phyloP scores from a whole-genome alignment of 2,329 filamentous ascomycete genomes.

The Ophiostoma ulmi region DNA sequence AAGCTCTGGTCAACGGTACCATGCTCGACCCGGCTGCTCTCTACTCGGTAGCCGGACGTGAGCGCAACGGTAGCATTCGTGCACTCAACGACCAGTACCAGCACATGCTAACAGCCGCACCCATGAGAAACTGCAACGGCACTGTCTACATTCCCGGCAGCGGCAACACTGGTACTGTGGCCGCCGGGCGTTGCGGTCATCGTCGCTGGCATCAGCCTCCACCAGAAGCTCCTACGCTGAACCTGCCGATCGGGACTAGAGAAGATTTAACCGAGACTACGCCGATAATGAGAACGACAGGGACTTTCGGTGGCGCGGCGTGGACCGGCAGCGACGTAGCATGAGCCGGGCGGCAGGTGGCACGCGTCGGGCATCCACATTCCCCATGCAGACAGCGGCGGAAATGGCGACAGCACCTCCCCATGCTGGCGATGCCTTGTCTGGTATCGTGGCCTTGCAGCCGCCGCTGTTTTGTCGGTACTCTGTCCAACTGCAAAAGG shows the following conservation, averaged over 20 bases:
- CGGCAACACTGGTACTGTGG: background rate
- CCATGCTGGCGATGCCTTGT: background rate
- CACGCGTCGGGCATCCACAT: background rate
- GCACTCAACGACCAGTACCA: slow-evolving; percentile 36
- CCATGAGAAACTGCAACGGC: slow-evolving; percentile 1
- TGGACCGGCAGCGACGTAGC: background rate
- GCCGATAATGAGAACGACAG: background rate
- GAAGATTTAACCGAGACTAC: background rate
- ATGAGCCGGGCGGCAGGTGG: background rate
- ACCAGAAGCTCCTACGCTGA: background rate
- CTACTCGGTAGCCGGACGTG: slow-evolving; percentile 34
- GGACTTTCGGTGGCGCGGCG: background rate
- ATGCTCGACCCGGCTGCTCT: slow-evolving; percentile 33
- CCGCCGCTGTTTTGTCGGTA: slow-evolving; percentile 35
- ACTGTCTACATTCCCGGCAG: slow-evolving; percentile 7
- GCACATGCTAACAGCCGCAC: slow-evolving; percentile 29
- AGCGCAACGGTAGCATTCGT: slow-evolving; percentile 35
- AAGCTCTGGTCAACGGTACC: slow-evolving; percentile 34
- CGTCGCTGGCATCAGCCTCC: background rate
- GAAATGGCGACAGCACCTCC: background rate
- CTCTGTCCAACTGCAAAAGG: slow-evolving; percentile 33
- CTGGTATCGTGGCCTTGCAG: slow-evolving; percentile 1
- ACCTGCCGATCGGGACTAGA: background rate
- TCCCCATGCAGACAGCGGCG: background rate
- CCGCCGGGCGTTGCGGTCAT: background rate